Base-by-base conservation (phyloP, 2,329 filamentous ascomycete genomes). In the Xylariales sp. region DNA sequence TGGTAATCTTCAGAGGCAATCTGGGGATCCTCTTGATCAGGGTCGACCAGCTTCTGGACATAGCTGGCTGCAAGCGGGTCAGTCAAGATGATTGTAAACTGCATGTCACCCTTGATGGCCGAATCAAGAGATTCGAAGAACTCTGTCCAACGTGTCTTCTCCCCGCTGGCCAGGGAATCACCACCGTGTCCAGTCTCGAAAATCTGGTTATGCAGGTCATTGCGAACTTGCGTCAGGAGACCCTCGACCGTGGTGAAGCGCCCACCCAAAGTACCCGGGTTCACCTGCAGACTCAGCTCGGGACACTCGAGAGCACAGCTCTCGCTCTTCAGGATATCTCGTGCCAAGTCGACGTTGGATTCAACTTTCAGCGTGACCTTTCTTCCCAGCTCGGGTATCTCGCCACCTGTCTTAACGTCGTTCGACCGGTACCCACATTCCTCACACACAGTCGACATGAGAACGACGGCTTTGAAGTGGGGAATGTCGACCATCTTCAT, bases 401-500 rank as follows among this genome's bases (percentile, higher is more conserved):
- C 90, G 41, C 93, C 93, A 50, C 93, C 93, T 1, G 93, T 97
- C 75, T 97, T 97, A 60, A 98, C 88, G 62, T 98, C 93, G 64
- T 95, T 97, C 53, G 86, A 93, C 48, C 88, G 84, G 71, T 97
- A 95, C 44, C 91, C 91, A 61, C 93, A 98, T 62, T 84, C 76
- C 20, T 91, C 84, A 66, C 93, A 98, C 20, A 88, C 83, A 2
- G 91, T 97, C 53, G 84, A 90, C 87, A 95, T 97, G 54, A 98
- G 75, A 29, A 96, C 83, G 3, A 98, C 93, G 59, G 97, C 88
- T 68, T 96, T 95, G 71, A 98, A 98, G 68, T 95, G 86, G 1
- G 93, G 93, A 48, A 98, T 96, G 56, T 95, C 88, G 43, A 97
- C 88, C 84, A 95, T 95, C 72, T 96, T 95, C 88, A 96, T 96